Conservation (phyloP, 352 stramenopile genomes). For the Pythium myriotylum region DNA sequence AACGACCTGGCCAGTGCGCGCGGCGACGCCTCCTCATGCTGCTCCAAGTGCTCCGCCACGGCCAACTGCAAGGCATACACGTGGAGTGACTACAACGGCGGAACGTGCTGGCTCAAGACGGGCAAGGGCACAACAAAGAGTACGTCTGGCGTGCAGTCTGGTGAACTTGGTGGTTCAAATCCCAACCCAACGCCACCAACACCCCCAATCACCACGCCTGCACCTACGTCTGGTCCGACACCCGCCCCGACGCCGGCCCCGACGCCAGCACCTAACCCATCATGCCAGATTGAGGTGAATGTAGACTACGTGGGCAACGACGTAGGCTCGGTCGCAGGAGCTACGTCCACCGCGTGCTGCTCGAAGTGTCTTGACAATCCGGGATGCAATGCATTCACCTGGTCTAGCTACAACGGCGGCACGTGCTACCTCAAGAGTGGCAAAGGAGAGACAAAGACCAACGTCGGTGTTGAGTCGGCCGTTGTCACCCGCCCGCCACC, state of each 20-base stretch:
- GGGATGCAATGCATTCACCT: slow-evolving; percentile 26
- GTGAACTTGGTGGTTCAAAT: background rate
- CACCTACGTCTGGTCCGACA: background rate
- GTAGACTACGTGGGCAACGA: slow-evolving; percentile 38
- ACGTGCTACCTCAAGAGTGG: slow-evolving; percentile 30
- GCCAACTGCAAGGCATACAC: slow-evolving; percentile 15
- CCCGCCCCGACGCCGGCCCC: slow-evolving; percentile 10
- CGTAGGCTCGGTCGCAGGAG: slow-evolving; percentile 13
- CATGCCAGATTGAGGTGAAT: slow-evolving; percentile 21
- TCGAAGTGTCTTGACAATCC: slow-evolving; percentile 9
- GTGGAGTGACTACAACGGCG: slow-evolving; percentile 53
- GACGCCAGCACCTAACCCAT: background rate
- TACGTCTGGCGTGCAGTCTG: background rate
- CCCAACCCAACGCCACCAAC: background rate
- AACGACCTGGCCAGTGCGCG: slow-evolving; percentile 30
- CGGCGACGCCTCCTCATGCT: slow-evolving; percentile 17
- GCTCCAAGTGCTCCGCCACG: slow-evolving; percentile 12
- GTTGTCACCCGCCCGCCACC: slow-evolving; percentile 11
- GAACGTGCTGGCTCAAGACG: slow-evolving; percentile 61
- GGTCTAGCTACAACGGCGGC: slow-evolving; percentile 27
- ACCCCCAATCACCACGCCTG: background rate
- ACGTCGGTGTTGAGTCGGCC: slow-evolving; percentile 7
- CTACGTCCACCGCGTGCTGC: slow-evolving; percentile 20
- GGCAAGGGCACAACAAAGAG: slow-evolving; percentile 8
- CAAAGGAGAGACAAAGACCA: slow-evolving; percentile 4